These are phyloP conservation scores for Boletellus emodensis DNA, from an alignment of 768 basidiomycete genomes.

Conservation along the genomic window DNA sequence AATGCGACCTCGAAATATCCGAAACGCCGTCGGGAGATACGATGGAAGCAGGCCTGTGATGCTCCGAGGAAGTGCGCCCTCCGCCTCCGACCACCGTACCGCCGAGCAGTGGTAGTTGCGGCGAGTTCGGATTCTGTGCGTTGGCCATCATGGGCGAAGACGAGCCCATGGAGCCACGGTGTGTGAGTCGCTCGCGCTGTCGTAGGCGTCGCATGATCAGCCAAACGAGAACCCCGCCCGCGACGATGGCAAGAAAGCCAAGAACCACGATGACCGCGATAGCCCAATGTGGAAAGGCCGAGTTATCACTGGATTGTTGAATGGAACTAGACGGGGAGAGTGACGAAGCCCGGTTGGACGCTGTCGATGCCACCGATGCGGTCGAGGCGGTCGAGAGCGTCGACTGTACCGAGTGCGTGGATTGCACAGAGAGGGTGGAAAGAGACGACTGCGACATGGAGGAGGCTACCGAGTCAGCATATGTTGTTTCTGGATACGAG, in stretches of 20 bases:
- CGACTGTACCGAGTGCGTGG: constrained; percentile 33
- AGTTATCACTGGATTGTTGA: constrained; percentile 36
- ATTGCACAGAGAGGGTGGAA: constrained; percentile 32
- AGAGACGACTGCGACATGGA: constrained; percentile 44
- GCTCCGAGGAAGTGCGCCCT: constrained; percentile 31
- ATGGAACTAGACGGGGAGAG: constrained; percentile 36
- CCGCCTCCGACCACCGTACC: constrained; percentile 30
- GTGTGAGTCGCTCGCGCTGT: constrained; percentile 44
- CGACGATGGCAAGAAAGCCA: constrained; percentile 77
- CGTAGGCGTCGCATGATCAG: constrained; percentile 69
- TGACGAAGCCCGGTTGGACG: constrained; percentile 31
- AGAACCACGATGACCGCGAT: constrained; percentile 88
- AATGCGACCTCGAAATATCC: constrained; percentile 58
- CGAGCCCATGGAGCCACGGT: constrained; percentile 75
- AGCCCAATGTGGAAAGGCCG: constrained; percentile 80
- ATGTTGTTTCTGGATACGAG: constrained; percentile 60
- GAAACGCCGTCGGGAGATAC: constrained; percentile 73
- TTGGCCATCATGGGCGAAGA: constrained; percentile 81
- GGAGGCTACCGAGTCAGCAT: constrained; percentile 60
- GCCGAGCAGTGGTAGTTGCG: constrained; percentile 48
- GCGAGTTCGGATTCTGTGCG: constrained; percentile 38
- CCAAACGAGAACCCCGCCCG: constrained; percentile 64
- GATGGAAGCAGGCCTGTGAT: constrained; percentile 35
- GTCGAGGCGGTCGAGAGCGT: constrained; percentile 29
- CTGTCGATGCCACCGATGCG: constrained; percentile 38